Conservation (phyloP, 208 protist species). For the Leptomonas seymouri region DNA sequence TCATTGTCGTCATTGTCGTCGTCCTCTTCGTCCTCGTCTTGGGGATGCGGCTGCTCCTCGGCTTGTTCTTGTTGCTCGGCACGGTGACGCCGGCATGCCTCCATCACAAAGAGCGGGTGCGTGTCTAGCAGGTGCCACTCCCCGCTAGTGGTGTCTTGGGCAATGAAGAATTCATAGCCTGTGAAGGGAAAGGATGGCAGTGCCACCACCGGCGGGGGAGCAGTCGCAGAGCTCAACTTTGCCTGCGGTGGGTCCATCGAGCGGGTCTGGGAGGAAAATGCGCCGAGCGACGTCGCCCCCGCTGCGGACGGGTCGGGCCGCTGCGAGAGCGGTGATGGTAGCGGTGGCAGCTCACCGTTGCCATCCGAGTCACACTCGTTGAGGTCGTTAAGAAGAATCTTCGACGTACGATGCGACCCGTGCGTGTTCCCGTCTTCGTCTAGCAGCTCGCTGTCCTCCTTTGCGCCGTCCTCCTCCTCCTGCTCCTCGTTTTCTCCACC, state of each 20-base stretch:
- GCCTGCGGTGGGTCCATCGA: not conserved
- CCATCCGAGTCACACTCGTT: constrained; percentile 19
- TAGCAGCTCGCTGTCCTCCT: constrained; percentile 6
- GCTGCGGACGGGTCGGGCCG: not conserved
- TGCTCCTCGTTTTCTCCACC: constrained; percentile 7
- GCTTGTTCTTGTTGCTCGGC: constrained; percentile 14
- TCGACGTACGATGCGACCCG: constrained; percentile 12
- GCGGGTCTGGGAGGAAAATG: not conserved
- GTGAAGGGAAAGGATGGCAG: constrained; percentile 33
- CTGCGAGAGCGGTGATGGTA: not conserved
- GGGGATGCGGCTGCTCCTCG: constrained; percentile 8
- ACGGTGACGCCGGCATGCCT: constrained; percentile 31
- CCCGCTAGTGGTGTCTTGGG: constrained; percentile 28
- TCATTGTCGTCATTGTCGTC: constrained; percentile 28
- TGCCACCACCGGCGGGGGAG: constrained; percentile 24
- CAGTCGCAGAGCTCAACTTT: constrained; percentile 16
- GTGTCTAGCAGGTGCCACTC: constrained; percentile 65
- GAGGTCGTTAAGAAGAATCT: constrained; percentile 28
- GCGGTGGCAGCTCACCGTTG: not conserved
- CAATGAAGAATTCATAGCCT: constrained; percentile 49
- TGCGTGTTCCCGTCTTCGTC: constrained; percentile 11
- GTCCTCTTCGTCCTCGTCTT: constrained; percentile 22
- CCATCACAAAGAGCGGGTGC: constrained; percentile 47
- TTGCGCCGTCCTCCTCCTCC: constrained; percentile 3
- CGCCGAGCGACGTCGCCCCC: not conserved